Evolutionary conservation across 2,329 filamentous ascomycete genomes (phyloP).

Genomic region (Pestalotiopsis fici): DNA sequence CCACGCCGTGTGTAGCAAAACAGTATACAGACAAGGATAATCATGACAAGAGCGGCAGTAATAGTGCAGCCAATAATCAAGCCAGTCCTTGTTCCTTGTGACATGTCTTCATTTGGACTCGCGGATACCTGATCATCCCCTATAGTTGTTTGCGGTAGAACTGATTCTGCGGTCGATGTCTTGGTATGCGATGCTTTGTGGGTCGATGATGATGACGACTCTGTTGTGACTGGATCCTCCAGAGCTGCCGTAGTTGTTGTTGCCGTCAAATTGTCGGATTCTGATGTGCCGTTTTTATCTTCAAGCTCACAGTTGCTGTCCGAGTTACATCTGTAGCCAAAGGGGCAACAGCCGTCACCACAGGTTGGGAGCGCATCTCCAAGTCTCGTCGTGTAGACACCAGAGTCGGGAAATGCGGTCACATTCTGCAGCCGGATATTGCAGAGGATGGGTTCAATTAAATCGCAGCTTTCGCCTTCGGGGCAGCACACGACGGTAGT

Average conservation of each 20-base stretch:
- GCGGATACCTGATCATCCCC: background rate
- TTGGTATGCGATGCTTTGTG: background rate
- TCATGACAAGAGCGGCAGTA: background rate
- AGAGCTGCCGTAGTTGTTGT: background rate
- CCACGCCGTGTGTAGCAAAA: background rate
- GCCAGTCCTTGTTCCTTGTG: background rate
- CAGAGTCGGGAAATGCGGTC: constrained; percentile 9
- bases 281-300: background rate
- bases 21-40: background rate
- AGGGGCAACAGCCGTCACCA: constrained; percentile 18
- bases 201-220: background rate
- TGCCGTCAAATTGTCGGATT: no score
- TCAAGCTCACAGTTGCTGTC: background rate
- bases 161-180: background rate
- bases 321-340: constrained; percentile 16
- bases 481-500: constrained; percentile 21
- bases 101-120: background rate
- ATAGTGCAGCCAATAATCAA: background rate
- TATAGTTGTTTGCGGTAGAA: background rate
- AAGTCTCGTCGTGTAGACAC: constrained; percentile 15
- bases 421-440: constrained; percentile 14
- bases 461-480: constrained; percentile 6
- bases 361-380: constrained; percentile 10
- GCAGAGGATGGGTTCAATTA: constrained; percentile 17
- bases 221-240: background rate